Percentiles rank a stretch among this genome's conserved stretches.
Conservation (phyloP, 1,139 yeast species). For the Magnusiomyces suaveolens region DNA sequence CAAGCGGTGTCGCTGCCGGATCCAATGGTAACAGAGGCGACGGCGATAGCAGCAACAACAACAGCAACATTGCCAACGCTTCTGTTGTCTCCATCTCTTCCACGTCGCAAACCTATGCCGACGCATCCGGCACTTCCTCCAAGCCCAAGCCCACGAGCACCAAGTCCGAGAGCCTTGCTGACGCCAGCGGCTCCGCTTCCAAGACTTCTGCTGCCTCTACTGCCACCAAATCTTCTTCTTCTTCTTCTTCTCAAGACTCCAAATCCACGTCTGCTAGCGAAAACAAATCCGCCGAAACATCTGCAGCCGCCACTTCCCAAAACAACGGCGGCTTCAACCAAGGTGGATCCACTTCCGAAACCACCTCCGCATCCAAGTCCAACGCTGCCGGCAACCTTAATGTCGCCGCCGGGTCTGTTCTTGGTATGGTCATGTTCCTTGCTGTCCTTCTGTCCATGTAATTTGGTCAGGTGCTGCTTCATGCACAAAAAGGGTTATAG, state of each 20-base stretch:
- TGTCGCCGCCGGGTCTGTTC: constrained; percentile 1
- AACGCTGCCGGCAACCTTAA: constrained; percentile 1
- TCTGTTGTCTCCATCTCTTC: constrained; percentile 16
- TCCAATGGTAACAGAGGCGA: neutral
- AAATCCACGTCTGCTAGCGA: too few relatives aligned
- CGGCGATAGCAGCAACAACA: neutral
- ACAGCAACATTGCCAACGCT: constrained; percentile 11
- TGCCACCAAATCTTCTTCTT: too few relatives aligned
- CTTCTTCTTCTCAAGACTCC: too few relatives aligned
- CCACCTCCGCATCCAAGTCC: neutral
- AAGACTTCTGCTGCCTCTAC: neutral
- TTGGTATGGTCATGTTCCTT: neutral
- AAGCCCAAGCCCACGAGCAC: constrained; percentile 1
- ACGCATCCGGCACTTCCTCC: constrained; percentile 7
- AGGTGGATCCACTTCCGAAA: neutral
- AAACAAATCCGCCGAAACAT: too few relatives aligned
- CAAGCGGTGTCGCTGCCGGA: constrained; percentile 4
- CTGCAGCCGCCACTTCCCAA: too few relatives aligned
- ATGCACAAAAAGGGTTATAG: too few relatives aligned
- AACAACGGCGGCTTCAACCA: constrained; percentile 1
- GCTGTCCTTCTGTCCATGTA: neutral
- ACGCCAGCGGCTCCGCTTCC: neutral
- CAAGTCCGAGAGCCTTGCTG: neutral
- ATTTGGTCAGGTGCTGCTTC: neutral
- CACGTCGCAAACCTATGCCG: constrained; percentile 5